Percentiles rank a stretch among this genome's conserved stretches.
phyloP scores from a whole-genome alignment of 108 stramenopile genomes.

The Nitzschia sp. region DNA sequence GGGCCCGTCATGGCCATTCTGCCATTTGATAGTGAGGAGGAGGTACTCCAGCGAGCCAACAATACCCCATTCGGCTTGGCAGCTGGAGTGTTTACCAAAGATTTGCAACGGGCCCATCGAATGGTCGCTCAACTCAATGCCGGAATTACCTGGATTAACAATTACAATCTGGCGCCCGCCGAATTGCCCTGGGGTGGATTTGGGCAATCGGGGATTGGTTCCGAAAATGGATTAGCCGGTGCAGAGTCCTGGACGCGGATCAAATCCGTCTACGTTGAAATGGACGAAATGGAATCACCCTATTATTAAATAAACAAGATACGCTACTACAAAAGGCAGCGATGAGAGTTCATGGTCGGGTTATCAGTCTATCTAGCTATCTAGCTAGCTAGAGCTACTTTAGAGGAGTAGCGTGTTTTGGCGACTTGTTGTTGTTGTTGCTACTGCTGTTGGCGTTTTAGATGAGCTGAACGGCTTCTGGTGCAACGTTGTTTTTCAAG shows the following conservation, averaged over 20 bases:
- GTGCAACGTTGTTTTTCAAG: slow-evolving; percentile 75
- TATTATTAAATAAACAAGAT: slow-evolving; percentile 2
- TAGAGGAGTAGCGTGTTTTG: too few relatives aligned
- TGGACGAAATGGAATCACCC: slow-evolving; percentile 19
- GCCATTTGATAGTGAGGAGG: slow-evolving; percentile 59
- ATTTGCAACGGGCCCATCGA: slow-evolving; percentile 58
- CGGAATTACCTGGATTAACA: slow-evolving; percentile 72
- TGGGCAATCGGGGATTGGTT: slow-evolving; percentile 65
- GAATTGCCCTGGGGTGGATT: slow-evolving; percentile 59
- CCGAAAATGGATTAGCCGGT: slow-evolving; percentile 56
- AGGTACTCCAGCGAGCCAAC: slow-evolving; percentile 75
- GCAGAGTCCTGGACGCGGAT: slow-evolving; percentile 44
- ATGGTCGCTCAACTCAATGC: slow-evolving; percentile 49
- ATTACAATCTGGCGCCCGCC: slow-evolving; percentile 54
- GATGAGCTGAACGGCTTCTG: slow-evolving; percentile 74
- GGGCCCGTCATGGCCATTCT: slow-evolving; percentile 62
- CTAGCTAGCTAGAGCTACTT: too few relatives aligned
- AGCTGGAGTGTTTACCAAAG: slow-evolving; percentile 66
- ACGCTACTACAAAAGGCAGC: too few relatives aligned
- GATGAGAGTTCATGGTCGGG: too few relatives aligned
- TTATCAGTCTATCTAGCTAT: too few relatives aligned
- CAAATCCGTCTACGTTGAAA: slow-evolving; percentile 57
- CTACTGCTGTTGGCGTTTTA: slow-evolving; percentile 50
- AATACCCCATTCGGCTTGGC: slow-evolving; percentile 74
- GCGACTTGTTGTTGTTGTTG: too few relatives aligned